Conservation (phyloP, 257 asterid species). For the Solanum bulbocastanum region DNA sequence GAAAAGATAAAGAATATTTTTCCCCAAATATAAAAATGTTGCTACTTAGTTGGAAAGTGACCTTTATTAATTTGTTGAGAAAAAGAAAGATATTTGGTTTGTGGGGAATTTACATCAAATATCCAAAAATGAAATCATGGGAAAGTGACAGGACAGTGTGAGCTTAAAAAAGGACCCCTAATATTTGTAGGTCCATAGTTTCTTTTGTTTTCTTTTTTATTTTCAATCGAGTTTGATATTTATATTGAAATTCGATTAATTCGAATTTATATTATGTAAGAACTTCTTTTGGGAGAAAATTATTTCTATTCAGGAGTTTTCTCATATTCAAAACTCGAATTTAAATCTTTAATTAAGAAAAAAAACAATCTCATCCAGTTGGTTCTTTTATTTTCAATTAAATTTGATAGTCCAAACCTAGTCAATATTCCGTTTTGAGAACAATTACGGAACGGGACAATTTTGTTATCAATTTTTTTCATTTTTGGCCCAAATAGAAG, state of each 20-base stretch:
- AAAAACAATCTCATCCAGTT: too few species aligned
- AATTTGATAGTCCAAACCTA: neutral
- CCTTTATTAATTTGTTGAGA: neutral
- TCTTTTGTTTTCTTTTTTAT: neutral
- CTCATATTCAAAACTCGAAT: too few species aligned
- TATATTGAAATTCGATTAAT: too few species aligned
- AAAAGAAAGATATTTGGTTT: neutral
- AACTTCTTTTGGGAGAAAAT: neutral
- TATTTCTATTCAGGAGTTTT: accelerated
- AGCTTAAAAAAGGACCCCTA: constrained; percentile 5
- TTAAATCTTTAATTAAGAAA: too few species aligned
- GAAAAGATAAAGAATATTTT: neutral
- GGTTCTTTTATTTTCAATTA: neutral
- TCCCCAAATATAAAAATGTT: neutral
- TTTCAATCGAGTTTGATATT: neutral
- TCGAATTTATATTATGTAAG: accelerated
- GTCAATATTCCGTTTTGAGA: constrained; percentile 20
- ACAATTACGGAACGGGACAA: neutral
- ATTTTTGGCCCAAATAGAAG: neutral
- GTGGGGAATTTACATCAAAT: neutral
- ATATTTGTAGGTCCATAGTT: constrained; percentile 3
- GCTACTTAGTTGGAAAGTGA: constrained; percentile 16
- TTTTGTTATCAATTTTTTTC: neutral
- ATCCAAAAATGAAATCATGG: neutral
- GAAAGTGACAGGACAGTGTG: constrained; percentile 15